Base-by-base conservation (phyloP, 495 filamentous ascomycete genomes). In the Penicillium odoratum region DNA sequence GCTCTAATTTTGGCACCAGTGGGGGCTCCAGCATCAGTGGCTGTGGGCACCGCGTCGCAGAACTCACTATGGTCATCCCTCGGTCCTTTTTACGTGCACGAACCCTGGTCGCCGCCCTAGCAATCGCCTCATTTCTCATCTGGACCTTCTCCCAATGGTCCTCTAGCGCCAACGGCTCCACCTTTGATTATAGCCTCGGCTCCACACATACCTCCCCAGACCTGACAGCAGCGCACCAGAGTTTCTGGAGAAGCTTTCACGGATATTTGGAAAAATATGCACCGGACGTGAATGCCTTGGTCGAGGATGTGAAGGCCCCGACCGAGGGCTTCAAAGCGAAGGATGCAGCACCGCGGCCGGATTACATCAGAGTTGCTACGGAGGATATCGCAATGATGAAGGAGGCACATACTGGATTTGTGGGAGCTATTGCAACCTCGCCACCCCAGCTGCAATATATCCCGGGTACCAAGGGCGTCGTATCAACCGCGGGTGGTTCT, bases 391-490 rank as follows among this genome's bases (percentile, higher is more conserved):
- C 21, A 10, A 46, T 26, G 3, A 70, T 73, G 61, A 66, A 63
- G 46, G 34, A 63, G 6, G 68, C 71, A 7, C 74, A 80, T 58
- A 55, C 64, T 11, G 34, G 52, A 1, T 80, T 78, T 54, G 63
- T 77, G 18, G 30, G 59, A 2, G 57, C 60, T 5, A 66, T 78
- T 26, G 44, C 64, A 5, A 21, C 18, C 5, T 61, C 70, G 4
- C 59, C 73, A 0, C 72, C 67, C 0, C 54, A 59, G 5, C 57
- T 79, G 6, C 64, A 69, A 9, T 80, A 74, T 53, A 47, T 62
- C 15, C 60, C 58, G 1, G 58, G 61, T 7, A 75, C 79, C 5
- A 68, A 59, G 26, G 80, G 80, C 9, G 68, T 83, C 9, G 80
- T 83, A 5, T 69, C 66, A 2, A 69, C 69, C 26, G 73, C 73